Evolutionary conservation across 306 rosid genomes (phyloP).

Genomic region (Ormosia semicastrata): DNA sequence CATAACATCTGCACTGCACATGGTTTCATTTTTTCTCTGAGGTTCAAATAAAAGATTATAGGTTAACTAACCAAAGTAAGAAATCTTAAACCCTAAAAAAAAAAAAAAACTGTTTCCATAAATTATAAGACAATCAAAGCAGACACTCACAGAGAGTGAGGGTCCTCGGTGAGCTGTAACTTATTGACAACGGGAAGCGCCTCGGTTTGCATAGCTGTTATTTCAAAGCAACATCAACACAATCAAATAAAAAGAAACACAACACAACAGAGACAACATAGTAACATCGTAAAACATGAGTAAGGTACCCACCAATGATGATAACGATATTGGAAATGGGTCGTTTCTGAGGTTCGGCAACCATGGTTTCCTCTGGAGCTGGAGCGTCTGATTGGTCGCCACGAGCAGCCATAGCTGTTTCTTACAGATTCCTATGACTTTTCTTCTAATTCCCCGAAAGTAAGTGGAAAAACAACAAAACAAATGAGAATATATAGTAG

Average conservation of each 20-base stretch:
- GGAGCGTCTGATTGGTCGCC: constrained; percentile 46
- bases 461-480: too few species aligned
- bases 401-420: constrained; percentile 41
- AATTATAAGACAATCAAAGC: not conserved
- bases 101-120: not conserved
- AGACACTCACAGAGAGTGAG: constrained; percentile 55
- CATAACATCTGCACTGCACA: not conserved
- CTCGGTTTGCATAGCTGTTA: constrained; percentile 92
- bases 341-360: constrained; percentile 32
- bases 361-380: constrained; percentile 43
- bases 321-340: constrained; percentile 69
- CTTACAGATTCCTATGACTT: not conserved
- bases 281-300: not conserved
- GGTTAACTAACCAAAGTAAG: not conserved
- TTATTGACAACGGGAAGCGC: constrained; percentile 84
- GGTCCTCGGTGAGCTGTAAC: constrained; percentile 68
- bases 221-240: not conserved
- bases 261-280: not conserved
- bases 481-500: not conserved
- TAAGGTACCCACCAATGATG: constrained; percentile 51
- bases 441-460: not conserved
- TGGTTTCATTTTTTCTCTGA: not conserved
- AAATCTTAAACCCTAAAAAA: constrained; percentile 16
- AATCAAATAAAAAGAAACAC: not conserved
- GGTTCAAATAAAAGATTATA: not conserved